Percentiles rank a stretch among this genome's conserved stretches.
Conservation (phyloP, 2,329 filamentous ascomycete species). For the Colletotrichum salicis region DNA sequence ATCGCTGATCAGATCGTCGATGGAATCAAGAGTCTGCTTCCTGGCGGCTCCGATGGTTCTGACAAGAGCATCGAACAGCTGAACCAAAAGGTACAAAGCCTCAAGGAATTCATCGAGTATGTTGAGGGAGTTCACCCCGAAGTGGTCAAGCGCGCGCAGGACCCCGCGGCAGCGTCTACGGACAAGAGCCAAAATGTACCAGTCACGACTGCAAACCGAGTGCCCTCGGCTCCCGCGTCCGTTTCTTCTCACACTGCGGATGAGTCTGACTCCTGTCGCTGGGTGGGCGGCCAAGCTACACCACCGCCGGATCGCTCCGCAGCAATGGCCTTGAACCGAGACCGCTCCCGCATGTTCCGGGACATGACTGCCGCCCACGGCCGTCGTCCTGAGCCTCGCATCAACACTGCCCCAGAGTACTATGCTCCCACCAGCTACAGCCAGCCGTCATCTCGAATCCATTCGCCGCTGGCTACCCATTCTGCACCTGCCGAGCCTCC, state of each 20-base stretch:
- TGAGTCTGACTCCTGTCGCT: conserved; percentile 31
- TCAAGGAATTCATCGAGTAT: conserved; percentile 34
- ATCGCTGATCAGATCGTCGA: conserved; percentile 23
- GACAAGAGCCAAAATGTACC: conserved; percentile 3
- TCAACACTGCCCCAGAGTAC: conserved; percentile 15
- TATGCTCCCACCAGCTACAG: conserved; percentile 28
- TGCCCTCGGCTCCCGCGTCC: conserved; percentile 28
- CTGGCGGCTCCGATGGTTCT: not conserved
- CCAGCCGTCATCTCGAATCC: conserved; percentile 22
- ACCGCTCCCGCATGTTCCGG: conserved; percentile 30
- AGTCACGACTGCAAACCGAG: not conserved
- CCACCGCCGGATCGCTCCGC: conserved; percentile 27
- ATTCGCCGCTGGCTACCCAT: conserved; percentile 26
- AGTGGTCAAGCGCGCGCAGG: conserved; percentile 23
- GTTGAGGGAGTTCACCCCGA: conserved; percentile 31
- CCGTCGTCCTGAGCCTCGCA: conserved; percentile 21
- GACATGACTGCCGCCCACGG: conserved; percentile 15
- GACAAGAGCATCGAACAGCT: conserved; percentile 9
- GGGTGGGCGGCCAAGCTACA: conserved; percentile 29
- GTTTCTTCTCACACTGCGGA: conserved; percentile 28
- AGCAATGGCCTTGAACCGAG: conserved; percentile 30
- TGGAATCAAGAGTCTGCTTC: conserved; percentile 5
- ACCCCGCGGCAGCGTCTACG: not conserved
- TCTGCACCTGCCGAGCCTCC: conserved; percentile 13
- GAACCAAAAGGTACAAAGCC: conserved; percentile 21